Percentiles rank a stretch among this genome's conserved stretches.
phyloP scores from a whole-genome alignment of 352 stramenopile species.

The Globisporangium nagaii region DNA sequence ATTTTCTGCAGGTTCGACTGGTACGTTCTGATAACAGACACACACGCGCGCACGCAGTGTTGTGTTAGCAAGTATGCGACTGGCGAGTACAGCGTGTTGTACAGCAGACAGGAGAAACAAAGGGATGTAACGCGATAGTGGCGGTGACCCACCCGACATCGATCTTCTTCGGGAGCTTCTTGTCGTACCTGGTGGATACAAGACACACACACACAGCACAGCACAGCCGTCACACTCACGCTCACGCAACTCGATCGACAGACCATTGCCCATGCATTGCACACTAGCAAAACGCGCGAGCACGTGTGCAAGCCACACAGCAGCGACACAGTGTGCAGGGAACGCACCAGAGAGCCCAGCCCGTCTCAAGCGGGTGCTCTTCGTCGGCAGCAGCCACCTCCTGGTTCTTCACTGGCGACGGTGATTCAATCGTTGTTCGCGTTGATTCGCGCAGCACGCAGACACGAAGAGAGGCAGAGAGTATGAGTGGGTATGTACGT shows the following conservation, averaged over 20 bases:
- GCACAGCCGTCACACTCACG: not conserved
- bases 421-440: too few relatives aligned
- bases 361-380: slow-evolving; percentile 84
- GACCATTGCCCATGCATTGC: not conserved
- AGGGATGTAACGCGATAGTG: too few relatives aligned
- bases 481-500: not conserved
- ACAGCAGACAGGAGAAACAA: not conserved
- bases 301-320: not conserved
- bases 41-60: not conserved
- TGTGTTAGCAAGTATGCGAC: slow-evolving; percentile 2
- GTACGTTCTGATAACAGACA: slow-evolving; percentile 42
- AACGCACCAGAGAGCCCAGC: slow-evolving; percentile 84
- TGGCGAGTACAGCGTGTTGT: not conserved
- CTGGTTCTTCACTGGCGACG: slow-evolving; percentile 15
- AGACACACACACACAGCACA: slow-evolving; percentile 2
- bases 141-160: slow-evolving; percentile 62
- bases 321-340: not conserved
- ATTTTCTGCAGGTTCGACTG: slow-evolving; percentile 85
- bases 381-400: slow-evolving; percentile 23
- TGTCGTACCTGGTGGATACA: slow-evolving; percentile 91
- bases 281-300: not conserved
- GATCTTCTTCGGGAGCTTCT: slow-evolving; percentile 90
- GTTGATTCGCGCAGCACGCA: too few relatives aligned
- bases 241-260: not conserved
- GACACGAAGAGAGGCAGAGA: too few relatives aligned